A percentile compares a stretch with the other conserved stretches of the same genome.
These are phyloP conservation scores for Akanthomyces dipterigenus DNA, from an alignment of 2,329 filamentous ascomycete genomes.

Conservation along the genomic window DNA sequence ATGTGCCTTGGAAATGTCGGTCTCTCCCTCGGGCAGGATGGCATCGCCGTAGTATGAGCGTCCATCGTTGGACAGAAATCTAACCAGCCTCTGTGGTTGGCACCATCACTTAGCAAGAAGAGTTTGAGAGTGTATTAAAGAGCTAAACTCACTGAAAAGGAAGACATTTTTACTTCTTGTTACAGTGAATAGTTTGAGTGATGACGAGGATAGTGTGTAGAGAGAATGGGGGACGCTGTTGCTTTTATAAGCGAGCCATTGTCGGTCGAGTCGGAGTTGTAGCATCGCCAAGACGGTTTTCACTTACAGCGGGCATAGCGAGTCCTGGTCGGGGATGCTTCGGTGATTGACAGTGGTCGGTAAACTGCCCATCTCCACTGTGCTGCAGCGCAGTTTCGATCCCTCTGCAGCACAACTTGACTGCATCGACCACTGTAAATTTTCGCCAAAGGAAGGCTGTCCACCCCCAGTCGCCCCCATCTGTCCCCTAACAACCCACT, in stretches of 20 bases:
- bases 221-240: background rate
- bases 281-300: background rate
- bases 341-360: background rate
- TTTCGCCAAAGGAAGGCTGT: no score
- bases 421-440: background rate
- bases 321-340: background rate
- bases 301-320: background rate
- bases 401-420: background rate
- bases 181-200: background rate
- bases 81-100: constrained; percentile 55
- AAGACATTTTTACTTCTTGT: constrained; percentile 7
- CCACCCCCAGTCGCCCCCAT: no score
- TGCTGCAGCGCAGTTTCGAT: background rate
- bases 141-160: constrained; percentile 10
- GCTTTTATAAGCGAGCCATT: background rate
- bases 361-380: background rate
- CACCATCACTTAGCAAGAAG: constrained; percentile 6
- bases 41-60: constrained; percentile 68
- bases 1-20: constrained; percentile 53
- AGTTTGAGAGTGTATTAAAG: background rate
- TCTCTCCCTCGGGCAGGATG: constrained; percentile 54
- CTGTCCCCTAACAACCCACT: no score
- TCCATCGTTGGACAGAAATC: constrained; percentile 67
- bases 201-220: background rate
- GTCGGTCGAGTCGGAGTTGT: background rate